phyloP scores from a whole-genome alignment of 495 filamentous ascomycete species.

The Hyaloscypha hepaticicola region DNA sequence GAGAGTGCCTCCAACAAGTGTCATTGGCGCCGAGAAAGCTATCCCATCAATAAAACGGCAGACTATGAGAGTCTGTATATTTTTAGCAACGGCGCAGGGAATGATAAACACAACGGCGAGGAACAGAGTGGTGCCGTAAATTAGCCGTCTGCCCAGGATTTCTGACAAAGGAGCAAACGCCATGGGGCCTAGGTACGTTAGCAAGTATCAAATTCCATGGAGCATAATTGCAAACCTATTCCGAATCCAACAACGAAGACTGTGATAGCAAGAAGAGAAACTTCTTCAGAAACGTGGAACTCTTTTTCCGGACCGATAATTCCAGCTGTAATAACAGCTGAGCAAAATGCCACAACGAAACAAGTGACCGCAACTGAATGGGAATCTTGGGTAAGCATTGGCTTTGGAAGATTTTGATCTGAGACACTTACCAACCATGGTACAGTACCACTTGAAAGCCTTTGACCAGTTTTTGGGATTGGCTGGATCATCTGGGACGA shows the following conservation, averaged over 20 bases:
- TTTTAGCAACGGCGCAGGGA: slow-evolving; percentile 71
- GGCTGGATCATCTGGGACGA: slow-evolving; percentile 61
- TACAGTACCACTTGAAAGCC: slow-evolving; percentile 63
- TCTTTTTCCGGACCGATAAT: slow-evolving; percentile 55
- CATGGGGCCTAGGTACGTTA: slow-evolving; percentile 60
- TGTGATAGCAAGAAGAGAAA: slow-evolving; percentile 64
- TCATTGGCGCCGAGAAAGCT: slow-evolving; percentile 82
- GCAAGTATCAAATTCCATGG: neutral
- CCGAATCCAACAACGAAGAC: slow-evolving; percentile 81
- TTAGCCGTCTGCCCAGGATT: slow-evolving; percentile 63
- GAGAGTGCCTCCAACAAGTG: slow-evolving; percentile 74
- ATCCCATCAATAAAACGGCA: slow-evolving; percentile 76
- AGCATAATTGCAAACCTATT: slow-evolving; percentile 48
- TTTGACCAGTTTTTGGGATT: slow-evolving; percentile 72
- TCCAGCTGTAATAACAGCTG: slow-evolving; percentile 67
- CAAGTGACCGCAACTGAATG: slow-evolving; percentile 60
- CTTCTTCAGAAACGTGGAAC: slow-evolving; percentile 65
- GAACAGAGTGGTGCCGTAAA: slow-evolving; percentile 63
- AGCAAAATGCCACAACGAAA: slow-evolving; percentile 64
- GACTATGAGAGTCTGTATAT: slow-evolving; percentile 71
- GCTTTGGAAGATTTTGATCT: too few species aligned
- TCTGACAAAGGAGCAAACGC: slow-evolving; percentile 76
- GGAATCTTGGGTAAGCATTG: too few species aligned
- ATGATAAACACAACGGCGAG: slow-evolving; percentile 75
- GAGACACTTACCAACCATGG: slow-evolving; percentile 46